Evolutionary conservation across 2,329 filamentous ascomycete genomes (phyloP), one percentile per base, ranked within the genome.

Genomic region (Monilinia fructigena): DNA sequence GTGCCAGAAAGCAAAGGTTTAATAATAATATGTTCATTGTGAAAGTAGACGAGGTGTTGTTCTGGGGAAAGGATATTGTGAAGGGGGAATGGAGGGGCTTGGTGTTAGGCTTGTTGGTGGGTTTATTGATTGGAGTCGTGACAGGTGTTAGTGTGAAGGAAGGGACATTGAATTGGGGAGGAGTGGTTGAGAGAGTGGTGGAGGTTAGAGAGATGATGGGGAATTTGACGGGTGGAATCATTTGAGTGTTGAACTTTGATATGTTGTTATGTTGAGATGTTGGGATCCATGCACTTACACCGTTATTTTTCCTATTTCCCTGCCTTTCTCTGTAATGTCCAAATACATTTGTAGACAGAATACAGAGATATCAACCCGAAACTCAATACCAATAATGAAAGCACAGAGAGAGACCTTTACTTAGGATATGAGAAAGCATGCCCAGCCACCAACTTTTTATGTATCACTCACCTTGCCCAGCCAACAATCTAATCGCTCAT

Each of bases 11-110:
- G 3, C 31, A 38, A 14, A 45, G n/a, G 10, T 10, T 50, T 12
- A 16, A 28, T 7, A 16, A 50, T 16, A 35, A n/a, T 47, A 4
- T 26, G n/a, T 16, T 64, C 16, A 23, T 55, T 11, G 52, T 64
- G 20, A 35, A 47, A 2, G 14, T 12, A 14, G 53, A 56, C 11
- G 63, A 65, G 16, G 20, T 23, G 3, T 20, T 50, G 14, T 18
- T 31, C 14, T 59, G 18, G 35, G n/a, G 42, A 0, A 38, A 16
- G 7, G 20, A n/a, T 11, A 42, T 56, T 7, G 16, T 65, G 23
- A 40, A 11, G 31, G 63, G 54, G 18, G 62, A 59, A 18, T 65
- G 63, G 63, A 65, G 42, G 31, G 63, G 63, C 10, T 11, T 53
- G 48, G 20, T 63, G 16, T 4, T 53, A n/a, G 60, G 60, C 3